These are phyloP conservation scores for Paraglomus occultum DNA, from an alignment of 192 early-diverging fungal species.

Conservation along the genomic window DNA sequence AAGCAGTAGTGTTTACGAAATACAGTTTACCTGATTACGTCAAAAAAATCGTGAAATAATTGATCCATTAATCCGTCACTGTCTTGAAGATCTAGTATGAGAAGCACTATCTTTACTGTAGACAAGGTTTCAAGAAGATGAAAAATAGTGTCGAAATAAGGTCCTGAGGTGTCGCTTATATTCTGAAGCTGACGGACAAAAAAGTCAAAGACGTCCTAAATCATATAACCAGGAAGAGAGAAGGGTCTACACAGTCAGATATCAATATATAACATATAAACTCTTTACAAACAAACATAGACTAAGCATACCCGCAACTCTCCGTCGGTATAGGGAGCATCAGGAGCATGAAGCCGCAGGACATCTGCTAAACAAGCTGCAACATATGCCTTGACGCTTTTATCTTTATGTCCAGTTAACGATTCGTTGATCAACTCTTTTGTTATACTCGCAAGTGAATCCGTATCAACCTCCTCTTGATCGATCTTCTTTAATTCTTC, in stretches of 20 bases:
- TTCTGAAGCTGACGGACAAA: conserved; percentile 76
- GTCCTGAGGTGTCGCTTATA: conserved; percentile 53
- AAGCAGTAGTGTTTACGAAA: neutral
- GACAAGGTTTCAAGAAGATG: conserved; percentile 90
- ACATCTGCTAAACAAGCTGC: conserved; percentile 92
- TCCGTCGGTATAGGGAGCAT: conserved; percentile 79
- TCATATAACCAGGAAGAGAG: conserved; percentile 3
- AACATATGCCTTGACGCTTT: conserved; percentile 66
- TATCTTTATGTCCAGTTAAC: conserved; percentile 76
- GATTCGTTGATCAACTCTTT: conserved; percentile 66
- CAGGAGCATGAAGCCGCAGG: conserved; percentile 89
- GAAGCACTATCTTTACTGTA: conserved; percentile 75
- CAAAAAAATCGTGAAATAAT: conserved; percentile 73
- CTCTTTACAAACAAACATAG: neutral
- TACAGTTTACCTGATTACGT: conserved; percentile 53
- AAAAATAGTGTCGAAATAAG: conserved; percentile 72
- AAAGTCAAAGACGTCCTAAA: conserved; percentile 74
- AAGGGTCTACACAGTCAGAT: neutral
- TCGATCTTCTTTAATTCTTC: conserved; percentile 67
- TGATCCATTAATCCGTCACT: conserved; percentile 72
- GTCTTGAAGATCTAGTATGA: conserved; percentile 77
- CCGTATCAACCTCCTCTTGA: conserved; percentile 71
- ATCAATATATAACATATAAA: neutral
- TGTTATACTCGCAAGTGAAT: conserved; percentile 63
- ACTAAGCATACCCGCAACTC: conserved; percentile 65